Conservation (phyloP, 371 early-diverging fungal species). For the Smittium culicis region DNA sequence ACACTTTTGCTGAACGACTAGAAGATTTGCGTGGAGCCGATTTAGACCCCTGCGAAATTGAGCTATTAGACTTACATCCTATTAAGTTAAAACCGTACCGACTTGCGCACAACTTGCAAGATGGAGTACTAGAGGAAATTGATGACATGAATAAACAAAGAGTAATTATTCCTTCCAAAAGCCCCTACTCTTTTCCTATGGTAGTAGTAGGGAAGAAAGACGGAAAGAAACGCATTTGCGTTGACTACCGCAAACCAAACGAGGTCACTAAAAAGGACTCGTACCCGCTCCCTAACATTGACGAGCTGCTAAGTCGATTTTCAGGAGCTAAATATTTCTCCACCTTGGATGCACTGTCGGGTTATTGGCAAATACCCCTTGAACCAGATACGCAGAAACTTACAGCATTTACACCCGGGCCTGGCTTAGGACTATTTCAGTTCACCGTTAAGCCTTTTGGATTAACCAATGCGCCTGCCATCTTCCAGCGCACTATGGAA, state of each 20-base stretch:
- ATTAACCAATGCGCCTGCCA: conserved; percentile 17
- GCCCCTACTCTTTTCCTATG: conserved; percentile 28
- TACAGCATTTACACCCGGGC: neutral
- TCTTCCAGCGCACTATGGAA: conserved; percentile 34
- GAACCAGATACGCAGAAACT: neutral
- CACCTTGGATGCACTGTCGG: conserved; percentile 12
- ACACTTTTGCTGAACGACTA: neutral
- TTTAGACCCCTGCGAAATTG: conserved; percentile 3
- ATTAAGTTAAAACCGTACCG: neutral
- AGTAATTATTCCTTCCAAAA: neutral
- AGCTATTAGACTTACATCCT: neutral
- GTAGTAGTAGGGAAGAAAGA: conserved; percentile 33
- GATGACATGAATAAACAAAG: conserved; percentile 1
- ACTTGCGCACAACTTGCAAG: conserved; percentile 1
- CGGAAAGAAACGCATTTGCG: conserved; percentile 29
- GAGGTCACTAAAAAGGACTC: conserved; percentile 30
- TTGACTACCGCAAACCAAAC: conserved; percentile 38
- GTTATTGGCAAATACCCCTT: conserved; percentile 4
- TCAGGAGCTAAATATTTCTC: conserved; percentile 17
- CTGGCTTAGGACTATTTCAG: neutral
- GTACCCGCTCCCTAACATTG: conserved; percentile 28
- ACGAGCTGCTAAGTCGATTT: conserved; percentile 23
- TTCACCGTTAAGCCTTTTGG: conserved; percentile 38
- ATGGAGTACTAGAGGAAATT: neutral
- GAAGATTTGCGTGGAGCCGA: conserved; percentile 4